Evolutionary conservation across 208 protist genomes (phyloP), one percentile per base, ranked within the genome.

Genomic region (Leishmania amazonensis): DNA sequence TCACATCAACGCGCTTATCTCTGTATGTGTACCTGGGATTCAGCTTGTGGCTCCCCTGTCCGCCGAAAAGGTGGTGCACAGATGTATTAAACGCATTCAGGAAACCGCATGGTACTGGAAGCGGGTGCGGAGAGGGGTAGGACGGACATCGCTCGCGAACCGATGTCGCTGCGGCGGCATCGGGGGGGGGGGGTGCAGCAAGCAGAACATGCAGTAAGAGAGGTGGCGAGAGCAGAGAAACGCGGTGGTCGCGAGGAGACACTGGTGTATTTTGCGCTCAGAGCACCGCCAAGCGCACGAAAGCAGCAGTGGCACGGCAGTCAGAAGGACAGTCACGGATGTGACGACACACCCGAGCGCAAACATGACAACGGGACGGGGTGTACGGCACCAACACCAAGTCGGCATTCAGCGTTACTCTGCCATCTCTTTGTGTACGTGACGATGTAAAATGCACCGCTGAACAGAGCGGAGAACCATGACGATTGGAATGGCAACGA

Each of bases 401-500:
- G 7, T 0, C 57, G 57, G 57, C 15, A 72, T 72, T 42, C 5
- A 21, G 9, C 35, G 1, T 31, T 8, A 76, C 19, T 47, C 17
- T 0, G 45, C 2, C 47, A 58, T 67, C 9, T 64, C 65, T 35
- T 53, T 60, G 15, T 65, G 78, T 49, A 38, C 24, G 2, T 58
- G 19, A 31, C 49, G 58, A 42, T 80, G 65, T 13, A 28, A 17
- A 15, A 71, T 51, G 67, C 54, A 79, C 8, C 24, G 35, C 73
- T 83, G 83, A 2, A 51, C 53, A 11, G 49, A 51, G 47, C 54
- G 75, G 19, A 85, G 76, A 15, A 78, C 65, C 0, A 87, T 4
- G 8, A 85, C n/a, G 1, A 83, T 21, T 11, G 88, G 88, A 19
- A 74, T 42, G 5, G 47, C 75, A 0, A 89, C 40, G 11, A 85